Base-by-base conservation (phyloP, 306 rosid species). In the Ormosia emarginata region DNA sequence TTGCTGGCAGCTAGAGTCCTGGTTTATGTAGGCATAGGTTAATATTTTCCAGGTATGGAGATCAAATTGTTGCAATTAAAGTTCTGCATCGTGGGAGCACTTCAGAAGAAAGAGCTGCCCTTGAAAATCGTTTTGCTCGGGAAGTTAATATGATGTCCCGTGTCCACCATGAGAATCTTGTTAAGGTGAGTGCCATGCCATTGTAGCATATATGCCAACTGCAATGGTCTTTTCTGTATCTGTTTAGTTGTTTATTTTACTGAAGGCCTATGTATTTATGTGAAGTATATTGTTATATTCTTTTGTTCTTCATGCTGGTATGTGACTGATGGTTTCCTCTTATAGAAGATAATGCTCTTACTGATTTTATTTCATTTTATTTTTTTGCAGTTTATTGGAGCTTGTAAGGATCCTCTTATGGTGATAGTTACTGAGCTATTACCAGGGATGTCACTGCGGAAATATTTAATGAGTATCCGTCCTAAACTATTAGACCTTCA, bases 141-240 rank as follows among this genome's bases (percentile, higher is more conserved):
- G 99, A 95, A 91, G 99, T 95, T 74, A 92, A 74, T 67, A 93
- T 95, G 99, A 95, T 93, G 96, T 92, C 99, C 18, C 90, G 98
- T 58, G 99, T 95, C 37, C 96, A 91, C 85, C 99, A 95, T 55
- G 94, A 88, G 36, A 93, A 95, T 84, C 98, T 95, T 78, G 99
- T 95, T 71, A 90, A 90, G 93, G 99, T 92, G 63, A 87, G 84
- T 83, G 79, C n/a, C 33, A 70, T 74, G 79, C 34, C 33, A 70
- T 74, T 50, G 29, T 49, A 47, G 36, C 62, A 36, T 37, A 39
- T 44, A 24, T 50, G 17, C 34, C 57, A n/a, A n/a, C n/a, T 59
- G 37, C 73, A 24, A 36, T 69, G 67, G 29, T 76, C 40, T 56
- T 34, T 55, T 32, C 50, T 43, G 30, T 34, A 12, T 75, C 39